These are phyloP conservation scores for Phytophthora parvispora DNA, from an alignment of 352 stramenopile species.

Conservation along the genomic window DNA sequence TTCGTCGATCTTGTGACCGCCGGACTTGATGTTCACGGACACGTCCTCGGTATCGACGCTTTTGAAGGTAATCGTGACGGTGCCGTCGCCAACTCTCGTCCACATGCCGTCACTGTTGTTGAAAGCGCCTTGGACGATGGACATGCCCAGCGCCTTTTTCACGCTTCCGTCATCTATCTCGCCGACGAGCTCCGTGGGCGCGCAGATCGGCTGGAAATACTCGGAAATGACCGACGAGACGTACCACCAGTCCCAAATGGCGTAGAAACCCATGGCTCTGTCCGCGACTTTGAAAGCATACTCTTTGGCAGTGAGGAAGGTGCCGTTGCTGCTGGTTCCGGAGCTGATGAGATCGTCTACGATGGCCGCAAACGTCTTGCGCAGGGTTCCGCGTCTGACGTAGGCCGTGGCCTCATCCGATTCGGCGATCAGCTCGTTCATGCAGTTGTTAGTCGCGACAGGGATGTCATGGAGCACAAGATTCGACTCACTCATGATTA, in stretches of 20 bases:
- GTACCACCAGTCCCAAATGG: constrained; percentile 56
- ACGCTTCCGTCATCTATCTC: constrained; percentile 55
- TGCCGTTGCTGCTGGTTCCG: constrained; percentile 43
- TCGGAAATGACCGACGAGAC: constrained; percentile 52
- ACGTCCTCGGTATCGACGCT: constrained; percentile 49
- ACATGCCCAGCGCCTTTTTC: constrained; percentile 50
- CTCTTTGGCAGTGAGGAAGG: constrained; percentile 34
- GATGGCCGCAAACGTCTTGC: constrained; percentile 56
- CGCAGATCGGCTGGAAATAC: constrained; percentile 60
- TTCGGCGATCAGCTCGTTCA: constrained; percentile 34
- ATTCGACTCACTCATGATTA: constrained; percentile 48
- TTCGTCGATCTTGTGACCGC: constrained; percentile 39
- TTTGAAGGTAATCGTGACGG: constrained; percentile 43
- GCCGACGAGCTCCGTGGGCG: constrained; percentile 48
- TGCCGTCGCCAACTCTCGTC: constrained; percentile 40
- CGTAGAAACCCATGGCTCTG: constrained; percentile 45
- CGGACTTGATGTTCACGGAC: constrained; percentile 49
- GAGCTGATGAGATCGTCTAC: constrained; percentile 53
- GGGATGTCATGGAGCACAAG: constrained; percentile 64
- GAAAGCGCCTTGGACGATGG: constrained; percentile 50
- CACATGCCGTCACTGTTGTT: constrained; percentile 44
- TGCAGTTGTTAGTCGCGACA: constrained; percentile 49
- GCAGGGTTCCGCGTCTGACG: constrained; percentile 47
- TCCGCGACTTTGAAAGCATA: constrained; percentile 55
- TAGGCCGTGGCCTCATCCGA: constrained; percentile 32